phyloP scores from a whole-genome alignment of 345 rosid genomes.

The Aegle marmelos region DNA sequence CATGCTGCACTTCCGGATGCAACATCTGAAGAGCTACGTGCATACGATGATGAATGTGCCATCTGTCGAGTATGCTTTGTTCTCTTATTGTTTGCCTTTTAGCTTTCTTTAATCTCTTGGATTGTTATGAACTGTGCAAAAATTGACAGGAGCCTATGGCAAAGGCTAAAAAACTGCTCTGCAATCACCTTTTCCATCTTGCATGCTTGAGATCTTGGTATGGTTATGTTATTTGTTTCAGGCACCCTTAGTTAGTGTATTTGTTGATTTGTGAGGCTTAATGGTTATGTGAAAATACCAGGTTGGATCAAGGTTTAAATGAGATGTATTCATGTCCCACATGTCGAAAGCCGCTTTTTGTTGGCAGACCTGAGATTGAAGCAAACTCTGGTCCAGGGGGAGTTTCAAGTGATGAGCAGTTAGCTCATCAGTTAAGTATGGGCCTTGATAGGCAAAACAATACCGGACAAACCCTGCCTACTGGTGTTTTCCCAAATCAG shows the following conservation, averaged over 20 bases:
- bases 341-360: slow-evolving; percentile 96
- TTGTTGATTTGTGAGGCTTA: slow-evolving; percentile 11
- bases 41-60: slow-evolving; percentile 98
- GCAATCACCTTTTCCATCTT: slow-evolving; percentile 95
- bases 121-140: slow-evolving; percentile 23
- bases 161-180: slow-evolving; percentile 87
- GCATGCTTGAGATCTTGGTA: slow-evolving; percentile 99
- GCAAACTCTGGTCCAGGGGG: slow-evolving; percentile 43
- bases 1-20: slow-evolving; percentile 99
- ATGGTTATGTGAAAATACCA: slow-evolving; percentile 38
- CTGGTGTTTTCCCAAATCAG: slow-evolving; percentile 71
- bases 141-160: slow-evolving; percentile 96
- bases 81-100: slow-evolving; percentile 10
- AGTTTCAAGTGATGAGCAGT: slow-evolving; percentile 64
- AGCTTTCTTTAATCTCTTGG: slow-evolving; percentile 12
- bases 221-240: slow-evolving; percentile 10
- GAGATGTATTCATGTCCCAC: slow-evolving; percentile 94
- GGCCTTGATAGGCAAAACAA: slow-evolving; percentile 58
- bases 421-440: slow-evolving; percentile 66
- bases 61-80: slow-evolving; percentile 81
- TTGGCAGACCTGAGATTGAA: slow-evolving; percentile 61
- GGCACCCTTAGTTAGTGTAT: slow-evolving; percentile 6
- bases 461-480: slow-evolving; percentile 47
- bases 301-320: slow-evolving; percentile 98
- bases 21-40: slow-evolving; percentile 75